Conservation (phyloP, 306 rosid species). For the Vachellia collinsii region DNA sequence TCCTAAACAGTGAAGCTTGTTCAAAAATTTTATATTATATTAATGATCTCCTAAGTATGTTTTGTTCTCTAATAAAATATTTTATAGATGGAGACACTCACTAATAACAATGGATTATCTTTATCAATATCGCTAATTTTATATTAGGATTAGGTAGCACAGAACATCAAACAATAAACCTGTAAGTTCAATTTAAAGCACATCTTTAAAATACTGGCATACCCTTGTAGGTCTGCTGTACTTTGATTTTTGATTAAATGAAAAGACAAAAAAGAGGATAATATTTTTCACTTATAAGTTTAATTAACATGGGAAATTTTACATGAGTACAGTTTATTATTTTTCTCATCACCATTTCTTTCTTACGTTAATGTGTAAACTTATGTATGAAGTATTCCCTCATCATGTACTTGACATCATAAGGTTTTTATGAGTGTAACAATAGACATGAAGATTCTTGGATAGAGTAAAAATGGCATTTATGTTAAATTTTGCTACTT, state of each 20-base stretch:
- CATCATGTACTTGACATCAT: too few species aligned
- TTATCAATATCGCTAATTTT: neutral
- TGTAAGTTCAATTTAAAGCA: neutral
- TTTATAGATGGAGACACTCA: conserved; percentile 18
- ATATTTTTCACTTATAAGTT: neutral
- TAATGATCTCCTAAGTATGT: neutral
- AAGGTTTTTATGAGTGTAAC: too few species aligned
- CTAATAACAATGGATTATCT: neutral
- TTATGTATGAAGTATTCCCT: too few species aligned
- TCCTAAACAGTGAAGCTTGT: neutral
- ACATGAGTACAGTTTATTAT: too few species aligned
- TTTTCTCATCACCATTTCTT: too few species aligned
- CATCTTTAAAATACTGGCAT: neutral
- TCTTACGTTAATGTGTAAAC: too few species aligned
- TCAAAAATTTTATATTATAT: neutral
- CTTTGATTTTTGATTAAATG: neutral
- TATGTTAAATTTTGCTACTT: too few species aligned
- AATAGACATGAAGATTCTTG: too few species aligned
- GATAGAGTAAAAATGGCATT: too few species aligned
- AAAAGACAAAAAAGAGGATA: neutral
- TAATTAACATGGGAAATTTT: too few species aligned
- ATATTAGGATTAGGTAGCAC: neutral
- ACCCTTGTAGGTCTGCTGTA: neutral
- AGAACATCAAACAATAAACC: neutral
- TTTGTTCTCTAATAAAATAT: neutral